A percentile compares a stretch with the other conserved stretches of the same genome.
These are phyloP conservation scores for Ogataea hybrid DNA, from an alignment of 1,139 yeast species.

Conservation along the genomic window DNA sequence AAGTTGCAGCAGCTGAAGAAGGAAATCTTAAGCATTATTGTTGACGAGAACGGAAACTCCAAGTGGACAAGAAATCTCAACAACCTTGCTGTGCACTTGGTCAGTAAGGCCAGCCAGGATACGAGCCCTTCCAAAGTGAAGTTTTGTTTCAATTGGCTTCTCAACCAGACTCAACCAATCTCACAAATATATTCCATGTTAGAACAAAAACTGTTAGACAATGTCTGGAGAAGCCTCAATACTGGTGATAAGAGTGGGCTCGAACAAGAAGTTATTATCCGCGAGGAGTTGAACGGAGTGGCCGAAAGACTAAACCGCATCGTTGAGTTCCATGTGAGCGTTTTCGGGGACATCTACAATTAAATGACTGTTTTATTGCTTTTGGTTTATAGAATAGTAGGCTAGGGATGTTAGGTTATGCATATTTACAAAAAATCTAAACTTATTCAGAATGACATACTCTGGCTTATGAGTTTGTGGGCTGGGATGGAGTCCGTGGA, in stretches of 20 bases:
- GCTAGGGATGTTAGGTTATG: conserved; percentile 8
- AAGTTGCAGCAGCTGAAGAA: conserved; percentile 33
- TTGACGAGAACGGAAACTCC: conserved; percentile 82
- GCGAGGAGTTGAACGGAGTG: conserved; percentile 47
- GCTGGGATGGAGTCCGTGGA: conserved; percentile 65
- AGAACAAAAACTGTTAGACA: conserved; percentile 65
- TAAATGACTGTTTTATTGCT: conserved; percentile 2
- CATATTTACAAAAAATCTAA: conserved; percentile 8
- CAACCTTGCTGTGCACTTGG: conserved; percentile 69
- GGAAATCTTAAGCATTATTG: conserved; percentile 75
- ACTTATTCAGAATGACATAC: conserved; percentile 13
- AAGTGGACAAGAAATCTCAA: conserved; percentile 88
- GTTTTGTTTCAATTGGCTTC: conserved; percentile 76
- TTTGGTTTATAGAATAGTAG: conserved; percentile 6
- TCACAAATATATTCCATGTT: conserved; percentile 77
- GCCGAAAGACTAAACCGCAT: conserved; percentile 55
- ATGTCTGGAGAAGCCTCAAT: conserved; percentile 31
- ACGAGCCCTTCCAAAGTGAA: conserved; percentile 44
- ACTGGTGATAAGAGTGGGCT: conserved; percentile 9
- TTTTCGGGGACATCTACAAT: conserved; percentile 55
- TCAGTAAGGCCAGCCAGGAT: conserved; percentile 31
- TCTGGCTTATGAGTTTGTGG: conserved; percentile 44
- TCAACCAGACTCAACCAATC: conserved; percentile 80
- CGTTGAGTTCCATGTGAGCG: conserved; percentile 71
- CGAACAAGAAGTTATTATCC: conserved; percentile 33